Evolutionary conservation across 768 basidiomycete genomes (phyloP).

Genomic region (Rubroboletus pulcherrimus): DNA sequence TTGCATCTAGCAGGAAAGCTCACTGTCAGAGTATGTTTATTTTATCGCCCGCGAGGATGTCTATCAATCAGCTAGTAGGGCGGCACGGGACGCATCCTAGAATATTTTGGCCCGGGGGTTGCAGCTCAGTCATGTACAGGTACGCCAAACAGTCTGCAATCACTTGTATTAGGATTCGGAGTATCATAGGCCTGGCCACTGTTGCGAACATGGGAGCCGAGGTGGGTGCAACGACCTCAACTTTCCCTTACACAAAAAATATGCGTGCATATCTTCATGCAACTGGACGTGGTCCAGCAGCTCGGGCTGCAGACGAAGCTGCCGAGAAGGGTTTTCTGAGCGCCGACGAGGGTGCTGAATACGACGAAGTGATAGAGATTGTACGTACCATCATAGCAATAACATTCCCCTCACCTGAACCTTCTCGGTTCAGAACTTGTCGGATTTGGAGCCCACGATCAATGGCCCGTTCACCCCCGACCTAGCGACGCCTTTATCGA

Average conservation of each 20-base stretch:
- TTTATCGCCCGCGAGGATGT: neutral
- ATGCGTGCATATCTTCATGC: conserved; percentile 90
- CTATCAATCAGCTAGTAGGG: conserved; percentile 50
- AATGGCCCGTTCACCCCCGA: conserved; percentile 99
- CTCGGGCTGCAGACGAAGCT: conserved; percentile 81
- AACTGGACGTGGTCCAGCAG: conserved; percentile 84
- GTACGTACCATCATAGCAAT: conserved; percentile 42
- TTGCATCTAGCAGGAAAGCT: conserved; percentile 91
- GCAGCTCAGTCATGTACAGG: conserved; percentile 89
- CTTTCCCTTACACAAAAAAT: conserved; percentile 89
- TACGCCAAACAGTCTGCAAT: conserved; percentile 22
- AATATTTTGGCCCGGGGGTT: conserved; percentile 96
- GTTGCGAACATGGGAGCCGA: conserved; percentile 99
- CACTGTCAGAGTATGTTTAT: conserved; percentile 73
- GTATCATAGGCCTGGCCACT: conserved; percentile 71
- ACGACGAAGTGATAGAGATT: conserved; percentile 93
- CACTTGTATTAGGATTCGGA: neutral
- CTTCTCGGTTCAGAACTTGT: conserved; percentile 60
- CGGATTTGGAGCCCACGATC: conserved; percentile 84
- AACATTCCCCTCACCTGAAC: neutral
- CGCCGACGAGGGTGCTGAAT: conserved; percentile 86
- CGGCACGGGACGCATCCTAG: conserved; percentile 92
- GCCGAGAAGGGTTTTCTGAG: conserved; percentile 71
- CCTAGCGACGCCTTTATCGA: conserved; percentile 88
- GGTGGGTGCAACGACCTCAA: conserved; percentile 99